Conservation (phyloP, 805 yeast species). For the Schizosaccharomyces cryophilus region DNA sequence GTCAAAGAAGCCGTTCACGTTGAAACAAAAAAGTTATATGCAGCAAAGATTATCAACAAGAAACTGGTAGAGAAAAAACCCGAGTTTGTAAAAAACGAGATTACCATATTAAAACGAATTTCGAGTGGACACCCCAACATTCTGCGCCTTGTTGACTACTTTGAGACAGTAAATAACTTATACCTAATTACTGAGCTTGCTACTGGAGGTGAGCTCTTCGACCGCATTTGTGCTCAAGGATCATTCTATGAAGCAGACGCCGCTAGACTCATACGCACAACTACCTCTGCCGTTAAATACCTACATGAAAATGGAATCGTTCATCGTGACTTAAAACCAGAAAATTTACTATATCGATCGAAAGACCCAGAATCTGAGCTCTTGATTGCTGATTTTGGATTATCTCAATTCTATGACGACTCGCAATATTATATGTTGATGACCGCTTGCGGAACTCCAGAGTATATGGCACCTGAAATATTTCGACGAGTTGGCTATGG, state of each 20-base stretch:
- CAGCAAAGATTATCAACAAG: conserved; percentile 30
- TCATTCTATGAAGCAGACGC: conserved; percentile 27
- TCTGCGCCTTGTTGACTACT: conserved; percentile 38
- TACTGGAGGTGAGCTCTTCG: conserved; percentile 41
- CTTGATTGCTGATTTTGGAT: conserved; percentile 38
- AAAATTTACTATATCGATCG: conserved; percentile 31
- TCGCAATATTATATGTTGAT: conserved; percentile 15
- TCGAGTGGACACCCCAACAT: conserved; percentile 30
- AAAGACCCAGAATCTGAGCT: conserved; percentile 19
- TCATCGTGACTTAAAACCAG: conserved; percentile 54
- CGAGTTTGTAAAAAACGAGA: conserved; percentile 30
- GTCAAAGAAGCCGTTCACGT: conserved; percentile 21
- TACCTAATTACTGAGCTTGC: conserved; percentile 43
- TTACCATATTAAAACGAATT: conserved; percentile 27
- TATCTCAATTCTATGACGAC: conserved; percentile 26
- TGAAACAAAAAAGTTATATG: conserved; percentile 21
- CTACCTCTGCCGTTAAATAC: conserved; percentile 31
- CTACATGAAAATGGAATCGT: conserved; percentile 35
- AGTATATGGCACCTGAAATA: conserved; percentile 57
- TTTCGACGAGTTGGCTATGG: conserved; percentile 29
- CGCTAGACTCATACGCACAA: conserved; percentile 23
- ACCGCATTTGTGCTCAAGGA: conserved; percentile 25
- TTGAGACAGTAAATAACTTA: conserved; percentile 35
- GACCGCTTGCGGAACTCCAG: conserved; percentile 42
- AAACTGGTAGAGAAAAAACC: conserved; percentile 29